These are phyloP conservation scores for Akanthomyces lecanii DNA, from an alignment of 2,329 filamentous ascomycete species.

Conservation along the genomic window DNA sequence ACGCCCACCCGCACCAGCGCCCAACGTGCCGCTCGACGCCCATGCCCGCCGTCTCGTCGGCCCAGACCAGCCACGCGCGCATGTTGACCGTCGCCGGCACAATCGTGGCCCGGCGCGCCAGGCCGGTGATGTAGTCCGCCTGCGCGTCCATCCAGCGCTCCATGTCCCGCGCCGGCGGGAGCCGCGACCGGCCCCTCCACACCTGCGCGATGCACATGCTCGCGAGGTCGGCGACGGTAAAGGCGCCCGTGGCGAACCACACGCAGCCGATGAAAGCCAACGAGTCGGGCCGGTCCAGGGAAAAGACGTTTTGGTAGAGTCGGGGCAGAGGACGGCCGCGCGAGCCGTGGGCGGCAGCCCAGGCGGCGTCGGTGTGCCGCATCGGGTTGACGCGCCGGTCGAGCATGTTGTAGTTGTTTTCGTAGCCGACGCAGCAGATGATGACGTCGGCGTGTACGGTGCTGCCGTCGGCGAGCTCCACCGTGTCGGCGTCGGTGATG, in stretches of 20 bases:
- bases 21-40: slow-evolving; percentile 38
- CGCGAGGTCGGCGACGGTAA: slow-evolving; percentile 38
- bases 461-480: slow-evolving; percentile 28
- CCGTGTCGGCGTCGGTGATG: slow-evolving; percentile 22
- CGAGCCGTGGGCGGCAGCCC: slow-evolving; percentile 24
- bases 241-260: slow-evolving; percentile 33
- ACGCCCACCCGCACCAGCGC: slow-evolving; percentile 32
- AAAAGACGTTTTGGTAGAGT: slow-evolving; percentile 43
- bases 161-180: slow-evolving; percentile 37
- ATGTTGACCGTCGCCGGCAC: slow-evolving; percentile 28
- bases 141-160: slow-evolving; percentile 29
- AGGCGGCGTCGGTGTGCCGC: slow-evolving; percentile 22
- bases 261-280: slow-evolving; percentile 40
- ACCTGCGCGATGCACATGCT: slow-evolving; percentile 42
- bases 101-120: slow-evolving; percentile 26
- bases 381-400: slow-evolving; percentile 27
- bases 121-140: slow-evolving; percentile 29
- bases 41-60: slow-evolving; percentile 39
- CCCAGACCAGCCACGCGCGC: slow-evolving; percentile 36
- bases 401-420: slow-evolving; percentile 28
- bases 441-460: slow-evolving; percentile 28
- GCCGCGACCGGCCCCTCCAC: slow-evolving; percentile 35
- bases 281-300: slow-evolving; percentile 38
- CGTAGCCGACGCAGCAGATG: slow-evolving; percentile 35
- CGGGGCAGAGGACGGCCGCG: slow-evolving; percentile 30